phyloP scores from a whole-genome alignment of 768 basidiomycete species.

The Amanita pallidorosea region DNA sequence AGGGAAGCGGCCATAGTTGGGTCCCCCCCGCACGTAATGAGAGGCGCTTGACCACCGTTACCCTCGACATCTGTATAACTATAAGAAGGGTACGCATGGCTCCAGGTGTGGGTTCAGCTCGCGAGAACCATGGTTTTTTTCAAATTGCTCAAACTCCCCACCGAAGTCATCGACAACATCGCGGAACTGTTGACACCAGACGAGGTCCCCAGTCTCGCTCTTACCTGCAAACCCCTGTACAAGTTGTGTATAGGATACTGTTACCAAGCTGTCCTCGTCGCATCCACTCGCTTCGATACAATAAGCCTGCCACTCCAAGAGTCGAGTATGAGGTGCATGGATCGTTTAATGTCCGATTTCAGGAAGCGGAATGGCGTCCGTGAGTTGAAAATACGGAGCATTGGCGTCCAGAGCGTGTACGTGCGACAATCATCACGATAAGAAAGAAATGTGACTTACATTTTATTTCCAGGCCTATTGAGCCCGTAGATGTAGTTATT shows the following conservation, averaged over 20 bases:
- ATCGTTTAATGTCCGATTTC: not conserved
- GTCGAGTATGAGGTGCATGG: not conserved
- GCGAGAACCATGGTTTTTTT: no score
- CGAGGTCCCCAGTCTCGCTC: not conserved
- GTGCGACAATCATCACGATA: not conserved
- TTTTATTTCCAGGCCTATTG: not conserved
- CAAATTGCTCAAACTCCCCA: not conserved
- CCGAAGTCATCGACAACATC: not conserved
- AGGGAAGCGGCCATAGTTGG: no score
- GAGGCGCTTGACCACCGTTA: no score
- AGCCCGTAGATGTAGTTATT: not conserved
- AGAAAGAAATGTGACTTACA: no score
- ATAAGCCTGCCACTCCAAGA: not conserved
- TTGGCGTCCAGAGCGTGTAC: not conserved
- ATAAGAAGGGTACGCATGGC: no score
- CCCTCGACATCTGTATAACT: no score
- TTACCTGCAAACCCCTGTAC: not conserved
- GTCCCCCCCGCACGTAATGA: no score
- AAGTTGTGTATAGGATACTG: not conserved
- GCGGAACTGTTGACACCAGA: not conserved
- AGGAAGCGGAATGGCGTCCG: not conserved
- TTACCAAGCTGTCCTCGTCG: not conserved
- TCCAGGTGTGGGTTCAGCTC: no score
- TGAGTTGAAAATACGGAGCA: not conserved
- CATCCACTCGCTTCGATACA: not conserved